Evolutionary conservation across 2,329 filamentous ascomycete genomes (phyloP), one percentile per base, ranked within the genome.

Genomic region (Pseudodiploospora longispora): DNA sequence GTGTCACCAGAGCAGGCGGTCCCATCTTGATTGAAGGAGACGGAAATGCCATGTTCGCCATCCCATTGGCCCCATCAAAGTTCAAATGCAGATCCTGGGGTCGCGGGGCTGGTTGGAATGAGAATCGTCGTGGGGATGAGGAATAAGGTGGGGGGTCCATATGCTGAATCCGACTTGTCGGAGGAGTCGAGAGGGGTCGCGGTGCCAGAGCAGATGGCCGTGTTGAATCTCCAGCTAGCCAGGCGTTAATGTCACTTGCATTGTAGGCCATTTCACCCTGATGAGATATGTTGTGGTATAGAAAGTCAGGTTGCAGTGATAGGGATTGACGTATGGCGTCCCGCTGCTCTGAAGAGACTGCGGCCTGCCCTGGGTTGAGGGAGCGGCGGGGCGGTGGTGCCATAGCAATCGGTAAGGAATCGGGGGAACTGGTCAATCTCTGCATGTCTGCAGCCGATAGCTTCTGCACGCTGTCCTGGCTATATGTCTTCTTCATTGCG

Each of bases 381-480:
- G 57, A 49, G 59, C 62, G 50, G 55, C 65, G 49, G 59, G 63
- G 50, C 42, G 58, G 42, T 47, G 63, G 58, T 53, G 64, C 59
- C 50, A 62, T 59, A 2, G 74, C 72, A 1, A 82, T 59, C 9
- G 79, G 78, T 2, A 83, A 62, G 1, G 78, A 81, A 29, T 78
- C 75, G 5, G 76, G 76, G 2, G 74, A 69, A 29, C 69, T 71
- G 10, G 75, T 72, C 47, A 83, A 61, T 47, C 77, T 72, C 42
- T 78, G 72, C 56, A 82, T 79, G 53, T 80, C 75, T 33, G 68
- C 72, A 6, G 74, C 74, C 0, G 78, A 79, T 28, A 82, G 65
- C 33, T 75, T 71, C 43, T 74, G 69, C 38, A 79, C 61, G 39
- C 64, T 69, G 47, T 70, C 72, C 36, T 64, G 59, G 49, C 62